Evolutionary conservation across 805 yeast genomes (phyloP).

Genomic region (Monosporozyma unispora): DNA sequence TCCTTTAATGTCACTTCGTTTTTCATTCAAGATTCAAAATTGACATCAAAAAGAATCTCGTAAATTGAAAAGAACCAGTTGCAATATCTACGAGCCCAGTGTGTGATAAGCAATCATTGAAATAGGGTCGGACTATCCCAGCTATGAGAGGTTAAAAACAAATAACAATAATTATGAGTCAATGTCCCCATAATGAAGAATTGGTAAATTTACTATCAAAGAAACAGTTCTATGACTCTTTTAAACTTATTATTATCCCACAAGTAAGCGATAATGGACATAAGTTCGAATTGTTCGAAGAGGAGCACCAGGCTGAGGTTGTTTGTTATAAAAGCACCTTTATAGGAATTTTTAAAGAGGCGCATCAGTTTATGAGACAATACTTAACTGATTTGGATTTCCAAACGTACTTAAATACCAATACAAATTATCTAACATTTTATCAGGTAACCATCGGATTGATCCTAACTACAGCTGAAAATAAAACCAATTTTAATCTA

Average conservation of each 20-base stretch:
- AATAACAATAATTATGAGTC: background rate
- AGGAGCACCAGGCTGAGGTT: slow-evolving; percentile 23
- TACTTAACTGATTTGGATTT: background rate
- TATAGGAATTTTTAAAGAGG: slow-evolving; percentile 24
- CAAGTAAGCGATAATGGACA: background rate
- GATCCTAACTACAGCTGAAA: slow-evolving; percentile 31
- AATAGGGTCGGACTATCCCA: background rate
- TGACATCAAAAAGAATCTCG: background rate
- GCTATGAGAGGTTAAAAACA: background rate
- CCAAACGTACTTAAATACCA: background rate
- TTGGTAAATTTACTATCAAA: background rate
- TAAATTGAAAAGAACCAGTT: background rate
- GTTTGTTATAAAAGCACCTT: slow-evolving; percentile 29
- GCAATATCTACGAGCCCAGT: no score
- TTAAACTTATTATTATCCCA: background rate
- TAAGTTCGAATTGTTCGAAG: background rate
- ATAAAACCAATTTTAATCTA: slow-evolving; percentile 26
- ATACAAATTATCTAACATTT: background rate
- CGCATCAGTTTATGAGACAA: slow-evolving; percentile 19
- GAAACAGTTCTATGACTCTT: background rate
- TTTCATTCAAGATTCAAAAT: background rate
- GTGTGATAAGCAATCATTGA: background rate
- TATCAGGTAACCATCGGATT: slow-evolving; percentile 28
- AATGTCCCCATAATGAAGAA: background rate
- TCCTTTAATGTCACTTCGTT: background rate